Evolutionary conservation across 2,329 filamentous ascomycete species (phyloP).

Genomic region (Aspergillaceae sp.): DNA sequence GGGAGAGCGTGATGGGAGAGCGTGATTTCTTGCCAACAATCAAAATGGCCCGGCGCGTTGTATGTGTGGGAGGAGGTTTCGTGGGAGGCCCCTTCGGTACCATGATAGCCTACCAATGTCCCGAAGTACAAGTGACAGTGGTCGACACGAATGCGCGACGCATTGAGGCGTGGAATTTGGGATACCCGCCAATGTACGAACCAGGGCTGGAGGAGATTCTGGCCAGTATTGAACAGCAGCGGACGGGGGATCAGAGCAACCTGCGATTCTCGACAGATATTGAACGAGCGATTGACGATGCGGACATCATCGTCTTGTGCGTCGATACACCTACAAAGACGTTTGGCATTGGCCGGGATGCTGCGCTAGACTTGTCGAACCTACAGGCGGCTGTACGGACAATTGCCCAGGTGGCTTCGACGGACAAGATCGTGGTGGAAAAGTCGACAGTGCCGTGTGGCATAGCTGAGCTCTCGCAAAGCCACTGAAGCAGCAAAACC

Average conservation of each 20-base stretch:
- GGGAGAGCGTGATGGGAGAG: too few species aligned
- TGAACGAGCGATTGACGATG: conserved; percentile 52
- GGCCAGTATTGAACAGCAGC: not conserved
- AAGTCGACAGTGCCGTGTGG: conserved; percentile 72
- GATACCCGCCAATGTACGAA: not conserved
- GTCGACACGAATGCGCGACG: not conserved
- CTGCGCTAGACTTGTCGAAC: conserved; percentile 62
- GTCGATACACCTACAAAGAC: conserved; percentile 74
- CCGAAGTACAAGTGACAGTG: not conserved
- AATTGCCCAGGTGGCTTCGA: conserved; percentile 57
- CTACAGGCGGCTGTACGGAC: conserved; percentile 61
- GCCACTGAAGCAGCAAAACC: too few species aligned
- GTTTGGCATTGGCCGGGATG: conserved; percentile 58
- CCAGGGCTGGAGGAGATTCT: not conserved
- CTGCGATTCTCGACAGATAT: conserved; percentile 66
- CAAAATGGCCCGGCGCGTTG: too few species aligned
- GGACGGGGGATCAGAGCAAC: conserved; percentile 43
- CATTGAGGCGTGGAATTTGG: not conserved
- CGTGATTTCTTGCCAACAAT: too few species aligned
- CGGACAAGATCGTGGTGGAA: conserved; percentile 66
- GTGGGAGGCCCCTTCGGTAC: not conserved
- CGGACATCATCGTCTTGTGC: conserved; percentile 64
- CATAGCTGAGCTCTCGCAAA: too few species aligned
- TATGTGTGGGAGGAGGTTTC: not conserved
- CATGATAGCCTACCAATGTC: not conserved